Conservation (phyloP, 345 rosid genomes). For the Reutealis trisperma region DNA sequence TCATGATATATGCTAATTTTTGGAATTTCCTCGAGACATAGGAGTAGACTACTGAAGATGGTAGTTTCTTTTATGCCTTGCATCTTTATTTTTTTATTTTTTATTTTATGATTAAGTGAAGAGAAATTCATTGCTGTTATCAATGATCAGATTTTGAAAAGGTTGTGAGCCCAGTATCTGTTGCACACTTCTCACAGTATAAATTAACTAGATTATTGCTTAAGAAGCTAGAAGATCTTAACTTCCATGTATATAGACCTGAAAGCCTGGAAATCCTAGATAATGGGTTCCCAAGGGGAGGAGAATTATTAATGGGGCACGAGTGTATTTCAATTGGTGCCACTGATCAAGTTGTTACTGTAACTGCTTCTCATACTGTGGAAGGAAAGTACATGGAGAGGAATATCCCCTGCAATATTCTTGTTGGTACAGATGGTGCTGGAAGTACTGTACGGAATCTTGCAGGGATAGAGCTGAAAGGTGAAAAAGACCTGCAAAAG, state of each 20-base stretch:
- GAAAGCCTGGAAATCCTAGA: constrained; percentile 36
- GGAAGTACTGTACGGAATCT: constrained; percentile 77
- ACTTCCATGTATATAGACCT: constrained; percentile 40
- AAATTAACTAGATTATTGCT: constrained; percentile 64
- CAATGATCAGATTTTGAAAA: constrained; percentile 69
- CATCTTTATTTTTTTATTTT: background rate
- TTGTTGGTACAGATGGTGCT: constrained; percentile 90
- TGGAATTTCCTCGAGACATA: background rate
- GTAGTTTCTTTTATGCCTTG: background rate
- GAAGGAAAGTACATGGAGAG: constrained; percentile 52
- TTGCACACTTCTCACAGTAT: constrained; percentile 92
- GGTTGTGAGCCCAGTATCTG: constrained; percentile 77
- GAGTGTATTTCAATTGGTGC: constrained; percentile 71
- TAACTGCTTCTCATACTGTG: constrained; percentile 54
- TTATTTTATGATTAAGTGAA: background rate
- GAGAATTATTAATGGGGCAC: constrained; percentile 73
- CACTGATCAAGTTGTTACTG: constrained; percentile 46
- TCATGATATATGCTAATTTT: background rate
- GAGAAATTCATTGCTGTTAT: constrained; percentile 23
- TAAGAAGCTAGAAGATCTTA: constrained; percentile 60
- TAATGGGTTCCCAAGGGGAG: constrained; percentile 32
- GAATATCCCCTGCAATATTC: constrained; percentile 56
- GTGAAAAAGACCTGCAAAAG: constrained; percentile 82
- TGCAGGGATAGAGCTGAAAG: constrained; percentile 57
- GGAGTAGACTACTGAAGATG: constrained; percentile 8